A percentile compares a stretch with the other conserved stretches of the same genome.
phyloP scores from a whole-genome alignment of 768 basidiomycete species.

The Coprinopsis sp. region DNA sequence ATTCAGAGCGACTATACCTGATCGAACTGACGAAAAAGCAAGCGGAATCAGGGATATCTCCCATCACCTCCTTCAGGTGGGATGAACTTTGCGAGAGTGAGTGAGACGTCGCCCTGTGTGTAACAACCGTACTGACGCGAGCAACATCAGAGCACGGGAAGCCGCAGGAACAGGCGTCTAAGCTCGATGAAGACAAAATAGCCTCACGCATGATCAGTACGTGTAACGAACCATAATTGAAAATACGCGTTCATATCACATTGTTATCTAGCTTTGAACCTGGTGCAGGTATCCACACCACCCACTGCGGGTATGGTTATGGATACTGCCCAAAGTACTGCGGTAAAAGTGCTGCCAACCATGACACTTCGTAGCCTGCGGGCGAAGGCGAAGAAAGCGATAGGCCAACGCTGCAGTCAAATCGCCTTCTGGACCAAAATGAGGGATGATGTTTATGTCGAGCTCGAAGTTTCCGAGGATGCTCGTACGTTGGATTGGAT shows the following conservation, averaged over 20 bases:
- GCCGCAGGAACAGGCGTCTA: constrained; percentile 33
- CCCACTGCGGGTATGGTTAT: constrained; percentile 9
- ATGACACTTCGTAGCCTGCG: constrained; percentile 66
- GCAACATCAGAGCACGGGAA: constrained; percentile 50
- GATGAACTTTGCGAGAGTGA: constrained; percentile 55
- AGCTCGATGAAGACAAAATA: constrained; percentile 44
- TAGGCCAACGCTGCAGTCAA: constrained; percentile 27
- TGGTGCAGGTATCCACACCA: not conserved
- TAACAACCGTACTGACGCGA: constrained; percentile 4
- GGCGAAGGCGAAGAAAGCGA: constrained; percentile 54
- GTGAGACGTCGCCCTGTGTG: constrained; percentile 15
- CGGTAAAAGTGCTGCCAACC: constrained; percentile 57
- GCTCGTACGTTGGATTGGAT: constrained; percentile 61
- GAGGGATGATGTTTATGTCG: constrained; percentile 41
- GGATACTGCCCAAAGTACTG: constrained; percentile 17
- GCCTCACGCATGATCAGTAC: constrained; percentile 59
- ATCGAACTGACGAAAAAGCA: constrained; percentile 52
- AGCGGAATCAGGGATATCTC: constrained; percentile 38
- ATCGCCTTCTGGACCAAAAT: constrained; percentile 55
- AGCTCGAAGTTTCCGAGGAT: constrained; percentile 46
- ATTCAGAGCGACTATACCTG: constrained; percentile 81
- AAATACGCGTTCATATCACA: constrained; percentile 9
- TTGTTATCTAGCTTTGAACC: constrained; percentile 2
- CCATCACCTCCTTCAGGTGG: constrained; percentile 74
- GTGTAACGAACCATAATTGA: constrained; percentile 19